These are phyloP conservation scores for Zygotorulaspora danielsina DNA, from an alignment of 805 yeast species.

Conservation along the genomic window DNA sequence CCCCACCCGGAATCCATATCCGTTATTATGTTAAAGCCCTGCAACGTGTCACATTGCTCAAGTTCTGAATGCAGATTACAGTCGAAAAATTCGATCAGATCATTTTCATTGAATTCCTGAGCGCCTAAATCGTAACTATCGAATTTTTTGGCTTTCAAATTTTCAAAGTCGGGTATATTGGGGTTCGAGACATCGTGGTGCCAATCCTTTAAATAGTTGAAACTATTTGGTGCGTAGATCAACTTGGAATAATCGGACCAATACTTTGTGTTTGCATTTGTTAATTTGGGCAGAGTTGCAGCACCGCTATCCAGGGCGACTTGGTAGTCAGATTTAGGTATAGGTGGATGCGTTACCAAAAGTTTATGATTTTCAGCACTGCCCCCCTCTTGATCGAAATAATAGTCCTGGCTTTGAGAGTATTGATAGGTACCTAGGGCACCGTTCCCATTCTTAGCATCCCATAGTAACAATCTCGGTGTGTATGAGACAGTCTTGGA, in stretches of 20 bases:
- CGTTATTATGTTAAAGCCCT: conserved; percentile 64
- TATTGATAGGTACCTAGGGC: conserved; percentile 55
- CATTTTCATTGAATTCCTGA: conserved; percentile 47
- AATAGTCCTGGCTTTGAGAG: conserved; percentile 28
- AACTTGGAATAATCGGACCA: conserved; percentile 82
- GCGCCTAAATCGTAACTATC: conserved; percentile 51
- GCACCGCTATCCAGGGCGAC: conserved; percentile 50
- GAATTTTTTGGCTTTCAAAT: conserved; percentile 36
- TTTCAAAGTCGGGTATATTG: conserved; percentile 30
- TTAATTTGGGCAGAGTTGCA: conserved; percentile 35
- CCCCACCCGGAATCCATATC: conserved; percentile 85
- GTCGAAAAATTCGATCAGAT: conserved; percentile 52
- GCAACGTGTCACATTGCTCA: conserved; percentile 71
- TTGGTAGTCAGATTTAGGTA: conserved; percentile 59
- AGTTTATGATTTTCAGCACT: conserved; percentile 16
- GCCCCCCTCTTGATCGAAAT: conserved; percentile 17
- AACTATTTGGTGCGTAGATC: conserved; percentile 57
- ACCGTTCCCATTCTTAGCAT: conserved; percentile 72
- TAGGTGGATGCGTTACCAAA: conserved; percentile 35
- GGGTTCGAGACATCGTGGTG: conserved; percentile 36
- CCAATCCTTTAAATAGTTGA: conserved; percentile 58
- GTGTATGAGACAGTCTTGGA: conserved; percentile 54
- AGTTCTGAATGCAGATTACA: conserved; percentile 53
- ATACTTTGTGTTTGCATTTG: conserved; percentile 43
- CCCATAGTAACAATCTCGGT: conserved; percentile 86